Base-by-base conservation (phyloP, 768 basidiomycete species). In the Trametes elegans region DNA sequence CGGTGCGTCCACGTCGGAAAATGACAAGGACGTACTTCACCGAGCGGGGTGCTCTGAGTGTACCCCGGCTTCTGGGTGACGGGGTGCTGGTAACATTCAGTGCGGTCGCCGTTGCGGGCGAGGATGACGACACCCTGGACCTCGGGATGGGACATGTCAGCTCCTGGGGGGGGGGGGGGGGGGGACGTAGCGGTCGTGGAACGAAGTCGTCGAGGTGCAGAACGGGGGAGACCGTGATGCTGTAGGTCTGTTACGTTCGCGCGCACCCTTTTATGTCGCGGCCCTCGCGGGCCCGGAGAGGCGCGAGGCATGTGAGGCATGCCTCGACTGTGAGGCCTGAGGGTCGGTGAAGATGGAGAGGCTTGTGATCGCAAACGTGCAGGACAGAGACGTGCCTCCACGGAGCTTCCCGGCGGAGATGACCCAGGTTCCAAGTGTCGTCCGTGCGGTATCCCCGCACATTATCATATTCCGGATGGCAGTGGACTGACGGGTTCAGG, bases 81-180 rank as follows among this genome's bases (percentile, higher is more conserved):
- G 21, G 89, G 88, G 67, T 90, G 79, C 70, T 91, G 89, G 73
- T 79, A 80, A 69, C 77, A 86, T 65, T 78, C 81, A 63, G 69
- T 71, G 59, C 88, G 82, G 71, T 89, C 88, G 55, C 89, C 89
- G 67, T 90, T 90, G 68, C 89, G 85, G 55, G 85, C 83, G 65
- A 91, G 75, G 69, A 90, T 76, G 63, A 91, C 79, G 66, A 84
- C 87, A 73, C 89, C 89, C 64, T 86, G 84, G 55, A 90, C 85
- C 72, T 84, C 71, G 49, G 73, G 66, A 56, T 71, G 69, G 49
- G 71, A 71, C 71, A 72, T 73, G 35, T 50, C 61, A 60, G 35
- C 39, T 49, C 18, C 23, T 6, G 38, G 38, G 29, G 36, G 42
- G 24, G 16, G 19, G 49, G 18, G 13, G 29, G 29, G 45, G 19